Evolutionary conservation across 2,329 filamentous ascomycete species (phyloP), one percentile per base, ranked within the genome.

Genomic region (Colletotrichum chrysophilum): DNA sequence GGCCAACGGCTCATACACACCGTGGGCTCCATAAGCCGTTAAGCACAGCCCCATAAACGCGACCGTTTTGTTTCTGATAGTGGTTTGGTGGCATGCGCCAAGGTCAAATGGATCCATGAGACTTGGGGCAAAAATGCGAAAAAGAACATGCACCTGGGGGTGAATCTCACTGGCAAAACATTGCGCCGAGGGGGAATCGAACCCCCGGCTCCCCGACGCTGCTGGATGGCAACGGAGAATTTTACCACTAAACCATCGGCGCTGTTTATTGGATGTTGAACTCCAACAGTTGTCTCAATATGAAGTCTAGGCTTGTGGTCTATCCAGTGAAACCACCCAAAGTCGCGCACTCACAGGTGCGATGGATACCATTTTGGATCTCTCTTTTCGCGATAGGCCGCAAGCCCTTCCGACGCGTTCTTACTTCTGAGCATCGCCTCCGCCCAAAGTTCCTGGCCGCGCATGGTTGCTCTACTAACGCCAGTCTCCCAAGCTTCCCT

Each of bases 401-500:
- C 78, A 71, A 82, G 62, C 1, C 80, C 81, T 36, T 82, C 81
- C 1, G 74, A 79, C 2, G 81, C 80, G 18, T 83, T 83, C 58
- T 79, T 79, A 34, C 81, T 81, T 65, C 77, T 77, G 4, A 83
- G 43, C 81, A 83, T 81, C 8, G 79, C 79, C 43, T 83, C 81
- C 0, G 78, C 80, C 79, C 79, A 82, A 7, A 82, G 65, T 66
- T 82, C 82, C 60, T 83, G 81, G 6, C 81, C 81, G 36, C 82
- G 78, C 81, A 84, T 80, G 43, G 83, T 85, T 4, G 81, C 81
- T 67, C 82, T 74, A 48, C 81, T 83, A 16, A 83, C 78, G 3
- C 81, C 82, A 6, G 80, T 82, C 76, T 85, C 83, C 83, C 83
- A 84, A 2, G 79, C 84, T 74, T 84, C 81, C 24, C 82, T 76